These are phyloP conservation scores for Vitis amurensis DNA, from an alignment of 164 flowering plant genomes.

Conservation along the genomic window DNA sequence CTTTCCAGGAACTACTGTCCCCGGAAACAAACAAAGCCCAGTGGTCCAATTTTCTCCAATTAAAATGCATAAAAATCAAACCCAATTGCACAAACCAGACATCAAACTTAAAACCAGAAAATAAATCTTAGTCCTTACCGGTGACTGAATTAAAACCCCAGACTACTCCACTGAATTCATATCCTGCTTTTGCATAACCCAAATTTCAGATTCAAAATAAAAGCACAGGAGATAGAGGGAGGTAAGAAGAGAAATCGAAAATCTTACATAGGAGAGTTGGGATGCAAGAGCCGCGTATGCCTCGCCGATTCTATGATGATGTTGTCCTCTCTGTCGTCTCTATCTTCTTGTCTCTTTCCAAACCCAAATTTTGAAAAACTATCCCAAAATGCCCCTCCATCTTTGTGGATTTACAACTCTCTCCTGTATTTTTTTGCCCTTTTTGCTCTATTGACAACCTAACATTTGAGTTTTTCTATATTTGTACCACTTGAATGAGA, in stretches of 20 bases:
- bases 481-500: no score
- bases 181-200: no score
- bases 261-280: conserved; percentile 6
- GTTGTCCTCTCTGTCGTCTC: not conserved
- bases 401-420: no score
- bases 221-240: not conserved
- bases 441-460: no score
- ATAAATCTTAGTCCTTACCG: not conserved
- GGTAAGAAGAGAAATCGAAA: not conserved
- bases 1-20: no score
- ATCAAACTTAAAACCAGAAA: not conserved
- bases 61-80: not conserved
- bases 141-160: not conserved
- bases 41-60: no score
- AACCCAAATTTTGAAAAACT: not conserved
- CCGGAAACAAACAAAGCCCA: no score
- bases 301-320: not conserved
- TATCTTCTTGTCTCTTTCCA: conserved; percentile 10
- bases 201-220: no score
- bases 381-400: no score
- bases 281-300: not conserved
- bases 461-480: no score
- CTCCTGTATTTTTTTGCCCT: no score
- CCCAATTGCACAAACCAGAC: not conserved
- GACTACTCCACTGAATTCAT: no score